Base-by-base conservation (phyloP, 176 grass and related monocot genomes). In the Cenchrus fungigraminus region DNA sequence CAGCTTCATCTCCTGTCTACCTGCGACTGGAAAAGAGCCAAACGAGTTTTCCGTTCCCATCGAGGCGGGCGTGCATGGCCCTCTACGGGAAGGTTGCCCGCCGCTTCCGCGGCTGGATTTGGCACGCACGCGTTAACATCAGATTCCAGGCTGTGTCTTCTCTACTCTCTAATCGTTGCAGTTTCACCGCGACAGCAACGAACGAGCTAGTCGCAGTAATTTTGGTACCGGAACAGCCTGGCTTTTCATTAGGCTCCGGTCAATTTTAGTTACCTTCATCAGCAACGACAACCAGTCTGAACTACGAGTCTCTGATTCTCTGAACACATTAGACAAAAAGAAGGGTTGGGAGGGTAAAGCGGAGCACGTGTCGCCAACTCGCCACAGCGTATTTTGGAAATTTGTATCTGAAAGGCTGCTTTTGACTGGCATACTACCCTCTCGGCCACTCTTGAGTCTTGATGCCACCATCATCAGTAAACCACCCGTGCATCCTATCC, bases 41-140 rank as follows among this genome's bases (percentile, higher is more conserved):
- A 78, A 50, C 52, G 52, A 78, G 52, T 59, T 85, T 78, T 68
- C 75, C 64, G 11, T 69, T 52, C 14, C 64, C 64, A 77, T 45
- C 50, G 50, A 77, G 71, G 49, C n/a, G 50, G 71, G 49, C n/a
- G 50, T 57, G 63, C 73, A 76, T 45, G 73, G 63, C 73, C 50
- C 50, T 58, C 15, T 28, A 73, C 80, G 16, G 68, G 22, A 83
- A 60, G 6, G 80, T 25, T 25, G 25, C 25, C 40, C 12, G 10
- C 70, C 32, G 43, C 32, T 74, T 65, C 46, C 31, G 14, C 12
- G 19, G 14, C 50, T 68, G 20, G 12, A 9, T 76, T 76, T 84
- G 55, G 50, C 37, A 65, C 28, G 6, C 29, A 64, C 45, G 42
- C 57, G 42, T 61, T 34, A 61, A 8, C 53, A 46, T 63, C 69